A percentile compares a stretch with the other conserved stretches of the same genome.
phyloP scores from a whole-genome alignment of 306 rosid genomes.

The Oxytropis ochrocephala region DNA sequence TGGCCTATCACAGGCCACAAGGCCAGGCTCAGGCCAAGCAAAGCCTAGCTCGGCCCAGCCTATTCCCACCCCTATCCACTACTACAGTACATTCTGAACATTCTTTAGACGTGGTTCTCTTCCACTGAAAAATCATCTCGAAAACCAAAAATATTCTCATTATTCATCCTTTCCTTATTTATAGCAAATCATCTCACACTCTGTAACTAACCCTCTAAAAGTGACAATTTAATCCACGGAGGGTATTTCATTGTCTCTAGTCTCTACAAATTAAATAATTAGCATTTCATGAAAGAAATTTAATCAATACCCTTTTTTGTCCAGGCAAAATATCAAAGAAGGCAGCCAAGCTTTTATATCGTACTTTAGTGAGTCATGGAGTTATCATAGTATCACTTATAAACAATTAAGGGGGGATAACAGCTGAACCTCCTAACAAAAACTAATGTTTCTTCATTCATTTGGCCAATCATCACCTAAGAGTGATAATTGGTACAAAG shows the following conservation, averaged over 20 bases:
- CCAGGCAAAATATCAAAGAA: not conserved
- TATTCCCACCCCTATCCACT: too few relatives aligned
- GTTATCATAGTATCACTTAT: too few relatives aligned
- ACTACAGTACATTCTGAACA: not conserved
- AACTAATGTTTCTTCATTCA: constrained; percentile 8
- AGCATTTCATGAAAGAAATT: constrained; percentile 2
- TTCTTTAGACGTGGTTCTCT: not conserved
- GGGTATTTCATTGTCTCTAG: not conserved
- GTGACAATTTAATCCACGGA: not conserved
- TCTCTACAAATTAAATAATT: not conserved
- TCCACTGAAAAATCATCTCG: not conserved
- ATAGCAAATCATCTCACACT: not conserved
- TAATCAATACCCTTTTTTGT: not conserved
- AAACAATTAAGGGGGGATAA: too few relatives aligned
- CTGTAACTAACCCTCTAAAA: not conserved
- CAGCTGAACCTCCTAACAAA: not conserved
- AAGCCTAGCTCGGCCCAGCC: too few relatives aligned
- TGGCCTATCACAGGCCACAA: too few relatives aligned
- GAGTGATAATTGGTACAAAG: not conserved
- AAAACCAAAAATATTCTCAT: not conserved
- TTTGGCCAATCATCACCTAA: not conserved
- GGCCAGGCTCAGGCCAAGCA: too few relatives aligned
- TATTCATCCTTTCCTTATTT: not conserved
- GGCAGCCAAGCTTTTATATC: not conserved
- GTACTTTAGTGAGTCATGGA: not conserved